Evolutionary conservation across 768 basidiomycete genomes (phyloP), one percentile per base, ranked within the genome.

Genomic region (Naganishia kalamii): DNA sequence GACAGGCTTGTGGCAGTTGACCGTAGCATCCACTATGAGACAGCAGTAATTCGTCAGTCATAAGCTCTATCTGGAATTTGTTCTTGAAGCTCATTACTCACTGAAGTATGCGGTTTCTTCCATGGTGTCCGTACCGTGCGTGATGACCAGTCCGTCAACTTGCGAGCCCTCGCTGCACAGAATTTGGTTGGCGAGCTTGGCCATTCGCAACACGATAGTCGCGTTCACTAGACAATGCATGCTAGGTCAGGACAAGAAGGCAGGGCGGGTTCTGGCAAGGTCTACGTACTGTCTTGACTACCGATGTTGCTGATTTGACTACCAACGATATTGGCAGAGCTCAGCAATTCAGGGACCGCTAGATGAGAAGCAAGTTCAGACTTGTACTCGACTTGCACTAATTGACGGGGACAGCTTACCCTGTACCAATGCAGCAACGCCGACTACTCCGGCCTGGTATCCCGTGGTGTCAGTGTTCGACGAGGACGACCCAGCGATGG

Each of bases 81-180:
- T 21, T 61, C 27, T 25, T 25, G 30, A 29, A 23, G 5, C 35
- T 11, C 4, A 49, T 37, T 17, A 60, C 66, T 37, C 44, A 71
- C 70, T 46, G 60, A 75, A 69, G 62, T 70, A 74, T 0, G 72
- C 72, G 1, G 74, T 76, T 59, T 78, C 77, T 47, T 75, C 76
- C 33, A 74, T 65, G 1, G 76, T 77, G 54, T 77, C 74, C 25
- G 68, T 71, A 13, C 72, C 71, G 60, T 70, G 70, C 17, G 70
- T 69, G 33, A 72, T 68, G 12, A 72, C 69, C 21, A 71, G 69
- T 0, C 70, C 72, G 40, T 70, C 75, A n/a, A 71, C 65, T 13
- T 59, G 62, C 1, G 73, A 69, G n/a, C 68, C 63, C 1, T 66
- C 67, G 1, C 62, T 51, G 60, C 76, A 75, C 3, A 75, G 65